Percentiles rank a stretch among this genome's conserved stretches.
phyloP scores from a whole-genome alignment of 192 early-diverging fungal species.

The Dispira parvispora region DNA sequence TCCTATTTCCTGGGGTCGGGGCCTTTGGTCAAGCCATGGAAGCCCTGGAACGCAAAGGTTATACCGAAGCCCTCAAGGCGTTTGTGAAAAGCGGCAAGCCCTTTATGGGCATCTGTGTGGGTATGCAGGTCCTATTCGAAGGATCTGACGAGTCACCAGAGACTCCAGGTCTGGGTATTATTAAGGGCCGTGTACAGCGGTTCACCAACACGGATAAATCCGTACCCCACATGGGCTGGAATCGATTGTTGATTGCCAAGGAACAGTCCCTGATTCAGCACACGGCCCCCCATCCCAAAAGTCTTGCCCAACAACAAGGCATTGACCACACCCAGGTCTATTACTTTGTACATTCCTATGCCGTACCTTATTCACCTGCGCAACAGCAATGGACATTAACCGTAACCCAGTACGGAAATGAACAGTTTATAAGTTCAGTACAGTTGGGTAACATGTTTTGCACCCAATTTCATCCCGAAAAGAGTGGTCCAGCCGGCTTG shows the following conservation, averaged over 20 bases:
- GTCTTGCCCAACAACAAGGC: conserved; percentile 15
- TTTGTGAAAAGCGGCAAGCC: conserved; percentile 77
- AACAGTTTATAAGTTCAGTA: conserved; percentile 70
- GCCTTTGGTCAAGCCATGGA: conserved; percentile 88
- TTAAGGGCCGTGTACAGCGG: conserved; percentile 45
- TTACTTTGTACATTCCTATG: conserved; percentile 99
- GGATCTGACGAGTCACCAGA: conserved; percentile 77
- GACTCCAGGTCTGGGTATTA: conserved; percentile 66
- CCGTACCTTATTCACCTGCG: conserved; percentile 36
- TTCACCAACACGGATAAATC: conserved; percentile 53
- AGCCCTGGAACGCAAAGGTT: conserved; percentile 52
- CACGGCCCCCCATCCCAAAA: background rate
- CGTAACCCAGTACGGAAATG: conserved; percentile 75
- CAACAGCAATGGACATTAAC: conserved; percentile 59
- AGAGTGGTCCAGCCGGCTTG: conserved; percentile 81
- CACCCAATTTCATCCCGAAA: conserved; percentile 99
- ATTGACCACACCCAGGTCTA: conserved; percentile 43
- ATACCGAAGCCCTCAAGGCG: conserved; percentile 58
- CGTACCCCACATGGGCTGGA: conserved; percentile 99
- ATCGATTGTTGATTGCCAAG: conserved; percentile 16
- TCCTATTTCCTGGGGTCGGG: conserved; percentile 98
- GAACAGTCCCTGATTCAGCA: background rate
- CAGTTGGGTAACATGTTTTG: conserved; percentile 79
- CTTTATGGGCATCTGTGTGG: conserved; percentile 98
- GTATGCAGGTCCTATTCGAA: conserved; percentile 87